Percentiles rank a stretch among this genome's conserved stretches.
These are phyloP conservation scores for Auxenochlorella pyrenoidosa DNA, from an alignment of 139 green algal genomes.

Conservation along the genomic window DNA sequence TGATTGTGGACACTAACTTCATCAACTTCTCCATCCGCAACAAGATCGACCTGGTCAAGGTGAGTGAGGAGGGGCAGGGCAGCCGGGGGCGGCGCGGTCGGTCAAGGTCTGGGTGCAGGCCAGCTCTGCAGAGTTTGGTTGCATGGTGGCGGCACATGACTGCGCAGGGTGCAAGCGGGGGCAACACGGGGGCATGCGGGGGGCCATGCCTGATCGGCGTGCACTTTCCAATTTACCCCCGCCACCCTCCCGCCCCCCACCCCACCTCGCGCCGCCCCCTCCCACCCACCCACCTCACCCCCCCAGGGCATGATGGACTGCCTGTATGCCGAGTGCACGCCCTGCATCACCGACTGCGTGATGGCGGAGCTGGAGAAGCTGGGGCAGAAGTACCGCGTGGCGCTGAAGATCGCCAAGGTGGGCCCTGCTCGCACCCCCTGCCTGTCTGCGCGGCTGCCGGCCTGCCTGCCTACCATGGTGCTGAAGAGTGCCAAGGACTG, in stretches of 20 bases:
- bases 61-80: conserved; percentile 64
- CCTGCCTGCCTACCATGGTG: neutral
- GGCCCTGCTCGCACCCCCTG: neutral
- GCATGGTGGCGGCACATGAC: neutral
- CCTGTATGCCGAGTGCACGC: conserved; percentile 98
- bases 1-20: conserved; percentile 99
- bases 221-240: too few species aligned
- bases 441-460: neutral
- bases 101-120: too few species aligned
- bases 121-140: too few species aligned
- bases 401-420: conserved; percentile 95
- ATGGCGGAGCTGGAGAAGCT: conserved; percentile 99
- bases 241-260: too few species aligned
- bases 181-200: too few species aligned
- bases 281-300: neutral
- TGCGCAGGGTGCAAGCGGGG: too few species aligned
- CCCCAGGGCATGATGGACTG: conserved; percentile 97
- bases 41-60: conserved; percentile 76
- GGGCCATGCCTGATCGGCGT: too few species aligned
- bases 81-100: too few species aligned
- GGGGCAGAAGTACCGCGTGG: conserved; percentile 97
- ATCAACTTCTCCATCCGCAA: conserved; percentile 99
- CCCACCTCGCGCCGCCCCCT: too few species aligned
- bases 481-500: too few species aligned
- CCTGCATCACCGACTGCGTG: conserved; percentile 98